phyloP scores from a whole-genome alignment of 2,329 filamentous ascomycete genomes.

The Chaetomium sp. region DNA sequence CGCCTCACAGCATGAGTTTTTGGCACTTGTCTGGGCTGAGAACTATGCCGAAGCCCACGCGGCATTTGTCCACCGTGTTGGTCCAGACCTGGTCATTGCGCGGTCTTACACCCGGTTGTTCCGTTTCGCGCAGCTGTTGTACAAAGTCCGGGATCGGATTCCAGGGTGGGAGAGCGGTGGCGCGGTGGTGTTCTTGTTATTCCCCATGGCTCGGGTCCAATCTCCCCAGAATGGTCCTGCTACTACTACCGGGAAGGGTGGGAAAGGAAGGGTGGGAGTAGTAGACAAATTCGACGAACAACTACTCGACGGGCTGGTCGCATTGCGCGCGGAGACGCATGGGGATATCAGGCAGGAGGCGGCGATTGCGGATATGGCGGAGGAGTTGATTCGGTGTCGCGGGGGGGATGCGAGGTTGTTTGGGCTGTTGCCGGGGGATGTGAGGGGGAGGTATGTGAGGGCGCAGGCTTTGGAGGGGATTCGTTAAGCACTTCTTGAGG shows the following conservation, averaged over 20 bases:
- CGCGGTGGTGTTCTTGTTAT: slow-evolving; percentile 68
- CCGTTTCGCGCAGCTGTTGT: slow-evolving; percentile 49
- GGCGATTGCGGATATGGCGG: slow-evolving; percentile 76
- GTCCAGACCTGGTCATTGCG: slow-evolving; percentile 74
- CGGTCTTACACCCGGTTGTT: slow-evolving; percentile 68
- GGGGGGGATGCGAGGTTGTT: slow-evolving; percentile 47
- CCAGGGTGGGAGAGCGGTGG: slow-evolving; percentile 65
- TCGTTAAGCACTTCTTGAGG: background rate
- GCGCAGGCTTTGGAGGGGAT: slow-evolving; percentile 20
- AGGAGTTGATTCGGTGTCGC: slow-evolving; percentile 58
- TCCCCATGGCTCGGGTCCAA: slow-evolving; percentile 43
- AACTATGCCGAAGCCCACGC: slow-evolving; percentile 76
- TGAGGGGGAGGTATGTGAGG: slow-evolving; percentile 58
- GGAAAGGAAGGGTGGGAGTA: too few species aligned
- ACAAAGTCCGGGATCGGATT: slow-evolving; percentile 62
- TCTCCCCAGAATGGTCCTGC: slow-evolving; percentile 28
- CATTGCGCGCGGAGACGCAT: slow-evolving; percentile 50
- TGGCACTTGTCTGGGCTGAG: slow-evolving; percentile 71
- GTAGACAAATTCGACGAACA: slow-evolving; percentile 26
- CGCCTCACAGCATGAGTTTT: slow-evolving; percentile 64
- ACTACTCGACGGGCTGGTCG: slow-evolving; percentile 50
- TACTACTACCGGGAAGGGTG: too few species aligned
- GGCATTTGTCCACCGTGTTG: slow-evolving; percentile 73
- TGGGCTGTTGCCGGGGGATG: slow-evolving; percentile 63
- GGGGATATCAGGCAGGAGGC: slow-evolving; percentile 54